Base-by-base conservation (phyloP, 306 rosid species). In the Quercus suber region DNA sequence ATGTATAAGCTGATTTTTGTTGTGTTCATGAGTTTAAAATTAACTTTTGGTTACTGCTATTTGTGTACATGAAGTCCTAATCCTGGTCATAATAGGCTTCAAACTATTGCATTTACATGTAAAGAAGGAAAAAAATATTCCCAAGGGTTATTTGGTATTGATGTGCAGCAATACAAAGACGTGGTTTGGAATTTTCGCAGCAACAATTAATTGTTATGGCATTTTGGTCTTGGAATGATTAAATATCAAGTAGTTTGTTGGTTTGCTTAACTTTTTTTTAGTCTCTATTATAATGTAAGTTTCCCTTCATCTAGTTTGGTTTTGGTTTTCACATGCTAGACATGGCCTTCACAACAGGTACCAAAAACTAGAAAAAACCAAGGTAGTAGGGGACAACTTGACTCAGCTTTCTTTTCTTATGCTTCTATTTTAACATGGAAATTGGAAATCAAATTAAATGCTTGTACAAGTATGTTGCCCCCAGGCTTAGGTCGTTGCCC, bases 401-500 rank as follows among this genome's bases (percentile, higher is more conserved):
- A 59, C 82, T 23, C 27, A 82, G 76, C 73, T 88, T 51, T 81
- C 93, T 35, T 94, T 97, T 77, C 93, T 97, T 58, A 94, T 88
- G 87, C 91, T 30, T 30, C 31, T 30, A 30, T 30, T 30, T 30
- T 30, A 94, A 83, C 97, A 97, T 69, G 99, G 92, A 63, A 97
- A 94, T 79, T 94, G 98, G 99, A 94, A 95, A 61, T 90, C 98
- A n/a, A 88, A 25, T 25, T 25, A 28, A 90, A 81, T 94, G 98
- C 75, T 97, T 97, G 0, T 92, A 91, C 89, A 94, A 94, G 88
- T 97, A 94, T 88, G 93, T 94, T 15, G 91, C 95, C 13, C 84
- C 64, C 0, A 30, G 31, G 31, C 31, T 13, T 95, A 80, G 2
- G 6, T n/a, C n/a, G n/a, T n/a, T n/a, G n/a, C n/a, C n/a, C n/a